Conservation (phyloP, 768 basidiomycete genomes). For the Asterophora lycoperdoides region DNA sequence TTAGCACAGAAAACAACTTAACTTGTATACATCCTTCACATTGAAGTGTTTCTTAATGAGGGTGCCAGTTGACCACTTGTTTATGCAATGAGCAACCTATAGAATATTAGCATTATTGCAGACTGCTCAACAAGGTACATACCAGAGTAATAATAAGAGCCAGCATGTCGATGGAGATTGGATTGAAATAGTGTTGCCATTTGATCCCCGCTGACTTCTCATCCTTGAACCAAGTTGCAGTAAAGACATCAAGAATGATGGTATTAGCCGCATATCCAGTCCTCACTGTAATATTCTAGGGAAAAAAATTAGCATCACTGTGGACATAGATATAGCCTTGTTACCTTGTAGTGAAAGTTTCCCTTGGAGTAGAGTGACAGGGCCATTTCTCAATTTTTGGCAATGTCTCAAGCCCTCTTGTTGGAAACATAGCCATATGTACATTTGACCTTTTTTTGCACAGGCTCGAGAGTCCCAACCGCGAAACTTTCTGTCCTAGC, state of each 20-base stretch:
- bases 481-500: no score
- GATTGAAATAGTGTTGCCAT: conserved; percentile 9
- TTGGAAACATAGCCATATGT: neutral
- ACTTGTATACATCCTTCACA: neutral
- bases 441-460: neutral
- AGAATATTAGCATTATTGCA: no score
- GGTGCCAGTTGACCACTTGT: neutral
- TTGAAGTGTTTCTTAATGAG: neutral
- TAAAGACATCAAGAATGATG: conserved; percentile 5
- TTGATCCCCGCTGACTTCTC: neutral
- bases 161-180: conserved; percentile 13
- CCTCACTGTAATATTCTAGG: neutral
- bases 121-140: no score
- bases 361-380: neutral
- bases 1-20: neutral
- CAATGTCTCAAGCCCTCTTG: neutral
- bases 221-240: conserved; percentile 8
- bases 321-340: neutral
- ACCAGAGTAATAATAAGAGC: neutral
- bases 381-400: neutral
- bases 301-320: neutral
- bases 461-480: no score
- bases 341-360: conserved; percentile 11
- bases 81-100: conserved; percentile 2
- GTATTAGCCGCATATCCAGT: conserved; percentile 1